Evolutionary conservation across 768 basidiomycete species (phyloP), one percentile per base, ranked within the genome.

Genomic region (Botryobasidium botryosum): DNA sequence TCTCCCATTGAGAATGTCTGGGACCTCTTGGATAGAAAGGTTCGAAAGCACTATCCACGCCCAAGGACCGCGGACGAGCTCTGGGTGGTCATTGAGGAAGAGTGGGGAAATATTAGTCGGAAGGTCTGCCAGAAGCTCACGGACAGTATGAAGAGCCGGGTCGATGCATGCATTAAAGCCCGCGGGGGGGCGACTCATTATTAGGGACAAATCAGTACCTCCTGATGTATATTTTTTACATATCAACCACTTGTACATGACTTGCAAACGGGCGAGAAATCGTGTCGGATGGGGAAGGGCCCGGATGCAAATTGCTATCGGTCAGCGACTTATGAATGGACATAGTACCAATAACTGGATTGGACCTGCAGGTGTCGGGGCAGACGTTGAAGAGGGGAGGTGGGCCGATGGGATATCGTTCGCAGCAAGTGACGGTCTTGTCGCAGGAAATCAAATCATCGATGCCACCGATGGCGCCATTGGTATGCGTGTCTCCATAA

Each of bases 351-450:
- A 47, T 35, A 45, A 45, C 28, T 18, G 17, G 26, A 43, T 52
- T 24, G 52, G 54, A 8, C 54, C 54, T 17, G 54, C 54, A n/a
- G 50, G 50, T 12, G 32, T 51, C n/a, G 48, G 42, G 28, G 45
- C 44, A 26, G 50, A 54, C 13, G 31, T 20, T 23, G 40, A 40
- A 2, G 36, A 45, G 21, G 45, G 45, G 5, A 35, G 49, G 17
- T 55, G 53, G 53, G 53, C 53, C 18, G 53, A 55, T 42, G 53
- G 53, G 6, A 55, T 55, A 15, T 45, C 43, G 17, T 55, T 45
- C 40, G 53, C 53, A 3, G 48, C 46, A 15, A 35, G 40, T 20
- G 46, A 55, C 41, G 53, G 53, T 8, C 43, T 55, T 12, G 50
- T 55, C 13, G 53, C 53, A 6, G 53, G 53, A 5, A 55, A 55